phyloP scores from a whole-genome alignment of 2,329 filamentous ascomycete species.

The Trichoderma sp. region DNA sequence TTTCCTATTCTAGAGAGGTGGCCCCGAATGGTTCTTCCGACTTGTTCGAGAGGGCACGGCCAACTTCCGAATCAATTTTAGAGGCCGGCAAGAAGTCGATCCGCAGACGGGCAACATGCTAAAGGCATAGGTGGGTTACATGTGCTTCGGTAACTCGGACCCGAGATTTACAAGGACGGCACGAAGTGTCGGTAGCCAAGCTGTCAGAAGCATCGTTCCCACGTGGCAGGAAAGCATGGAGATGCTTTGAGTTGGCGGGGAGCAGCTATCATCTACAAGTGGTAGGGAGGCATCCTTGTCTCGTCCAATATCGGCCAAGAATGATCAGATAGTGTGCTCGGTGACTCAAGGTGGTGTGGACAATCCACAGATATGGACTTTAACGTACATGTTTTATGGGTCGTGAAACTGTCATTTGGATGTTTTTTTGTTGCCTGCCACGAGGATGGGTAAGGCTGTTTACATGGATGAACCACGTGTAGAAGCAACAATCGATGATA shows the following conservation, averaged over 20 bases:
- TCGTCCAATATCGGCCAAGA: background rate
- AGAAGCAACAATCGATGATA: background rate
- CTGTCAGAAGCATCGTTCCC: background rate
- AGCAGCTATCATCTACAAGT: background rate
- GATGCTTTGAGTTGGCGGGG: background rate
- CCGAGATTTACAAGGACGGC: background rate
- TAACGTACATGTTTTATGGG: background rate
- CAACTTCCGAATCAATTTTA: conserved; percentile 9
- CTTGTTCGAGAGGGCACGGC: conserved; percentile 20
- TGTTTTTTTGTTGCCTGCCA: background rate
- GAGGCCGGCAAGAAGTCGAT: conserved; percentile 14
- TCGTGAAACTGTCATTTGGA: background rate
- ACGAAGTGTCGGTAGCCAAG: background rate
- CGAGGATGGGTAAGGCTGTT: background rate
- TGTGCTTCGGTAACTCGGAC: background rate
- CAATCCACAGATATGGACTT: background rate
- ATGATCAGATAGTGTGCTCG: background rate
- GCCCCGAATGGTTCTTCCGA: conserved; percentile 24
- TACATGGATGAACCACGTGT: background rate
- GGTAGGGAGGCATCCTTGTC: background rate
- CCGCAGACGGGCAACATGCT: conserved; percentile 2
- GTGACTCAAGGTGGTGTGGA: background rate
- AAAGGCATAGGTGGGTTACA: background rate
- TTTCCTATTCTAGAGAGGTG: conserved; percentile 19
- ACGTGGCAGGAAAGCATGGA: background rate